Evolutionary conservation across 306 rosid genomes (phyloP), one percentile per base, ranked within the genome.

Genomic region (Corylus avellana): DNA sequence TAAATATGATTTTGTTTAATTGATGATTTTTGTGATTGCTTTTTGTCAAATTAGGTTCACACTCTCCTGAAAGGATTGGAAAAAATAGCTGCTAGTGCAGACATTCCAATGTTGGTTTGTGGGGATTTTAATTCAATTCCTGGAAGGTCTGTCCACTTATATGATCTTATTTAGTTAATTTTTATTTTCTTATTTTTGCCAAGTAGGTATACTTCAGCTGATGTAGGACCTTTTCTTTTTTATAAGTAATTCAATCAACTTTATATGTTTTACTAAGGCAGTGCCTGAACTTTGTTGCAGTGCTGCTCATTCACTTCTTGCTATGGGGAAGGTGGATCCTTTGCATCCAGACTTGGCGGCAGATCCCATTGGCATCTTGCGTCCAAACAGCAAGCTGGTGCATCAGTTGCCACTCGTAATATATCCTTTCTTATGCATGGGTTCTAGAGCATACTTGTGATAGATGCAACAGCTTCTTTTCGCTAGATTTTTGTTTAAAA

Each of bases 61-160:
- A 95, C 99, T 58, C 93, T 95, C 78, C 87, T 95, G 35, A 95
- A 95, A 82, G 99, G 98, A 81, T 88, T 95, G 90, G 99, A 95
- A 73, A 95, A 93, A 89, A 93, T 95, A 78, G 96, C 98, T 70
- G 92, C 92, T 67, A 93, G 96, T 77, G 98, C 98, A 54, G 98
- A 93, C 81, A 93, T 95, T 79, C 99, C 99, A n/a, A 95, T 95
- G 96, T 70, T 95, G 90, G 98, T 95, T 79, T 95, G 99, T 84
- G 99, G 99, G 75, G 98, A 95, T 78, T 95, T 95, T 83, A 95
- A 91, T 82, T 93, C 99, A 4, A 85, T 89, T 77, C 99, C 99
- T 14, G 96, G 98, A 88, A 95, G 99, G 99, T 95, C 70, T 75
- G 89, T 76, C 76, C 47, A 29, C 55, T 57, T 13, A 42, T 67